Evolutionary conservation across 75 land plant species (phyloP).

Genomic region (Isoetes taiwanensis): DNA sequence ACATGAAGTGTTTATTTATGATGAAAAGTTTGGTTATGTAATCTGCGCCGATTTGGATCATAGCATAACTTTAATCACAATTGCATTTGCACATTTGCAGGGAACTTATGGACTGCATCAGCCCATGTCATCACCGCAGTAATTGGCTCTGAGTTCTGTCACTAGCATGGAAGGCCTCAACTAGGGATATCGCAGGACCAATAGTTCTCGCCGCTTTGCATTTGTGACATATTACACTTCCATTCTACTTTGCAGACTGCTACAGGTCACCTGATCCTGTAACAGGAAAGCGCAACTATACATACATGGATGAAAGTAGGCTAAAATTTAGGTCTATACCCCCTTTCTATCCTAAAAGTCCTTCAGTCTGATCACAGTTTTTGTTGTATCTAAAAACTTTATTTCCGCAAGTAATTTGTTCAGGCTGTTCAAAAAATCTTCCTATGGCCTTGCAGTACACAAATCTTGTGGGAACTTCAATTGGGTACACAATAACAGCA

Average conservation of each 20-base stretch:
- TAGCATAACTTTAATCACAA: too few species aligned
- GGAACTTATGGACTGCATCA: conserved; percentile 52
- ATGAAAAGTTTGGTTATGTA: too few species aligned
- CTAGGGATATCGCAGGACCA: conserved; percentile 66
- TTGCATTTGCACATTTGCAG: too few species aligned
- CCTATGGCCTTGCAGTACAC: conserved; percentile 48
- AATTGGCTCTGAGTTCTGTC: conserved; percentile 86
- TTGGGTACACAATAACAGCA: conserved; percentile 68
- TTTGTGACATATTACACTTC: conserved; percentile 53
- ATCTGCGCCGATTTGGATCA: too few species aligned
- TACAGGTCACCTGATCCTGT: conserved; percentile 53
- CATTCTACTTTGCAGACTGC: conserved; percentile 49
- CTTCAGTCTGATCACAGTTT: too few species aligned
- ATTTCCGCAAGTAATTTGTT: too few species aligned
- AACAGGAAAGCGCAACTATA: conserved; percentile 56
- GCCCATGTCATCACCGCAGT: conserved; percentile 87
- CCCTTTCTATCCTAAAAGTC: too few species aligned
- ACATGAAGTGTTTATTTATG: too few species aligned
- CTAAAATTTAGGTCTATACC: too few species aligned
- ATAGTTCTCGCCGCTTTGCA: conserved; percentile 41
- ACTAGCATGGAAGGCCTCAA: conserved; percentile 67
- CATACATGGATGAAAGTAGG: conserved; percentile 63
- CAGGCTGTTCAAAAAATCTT: too few species aligned
- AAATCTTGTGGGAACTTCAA: conserved; percentile 36
- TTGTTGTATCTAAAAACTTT: too few species aligned